phyloP scores from a whole-genome alignment of 345 rosid species.

The Eucalyptus pumila region DNA sequence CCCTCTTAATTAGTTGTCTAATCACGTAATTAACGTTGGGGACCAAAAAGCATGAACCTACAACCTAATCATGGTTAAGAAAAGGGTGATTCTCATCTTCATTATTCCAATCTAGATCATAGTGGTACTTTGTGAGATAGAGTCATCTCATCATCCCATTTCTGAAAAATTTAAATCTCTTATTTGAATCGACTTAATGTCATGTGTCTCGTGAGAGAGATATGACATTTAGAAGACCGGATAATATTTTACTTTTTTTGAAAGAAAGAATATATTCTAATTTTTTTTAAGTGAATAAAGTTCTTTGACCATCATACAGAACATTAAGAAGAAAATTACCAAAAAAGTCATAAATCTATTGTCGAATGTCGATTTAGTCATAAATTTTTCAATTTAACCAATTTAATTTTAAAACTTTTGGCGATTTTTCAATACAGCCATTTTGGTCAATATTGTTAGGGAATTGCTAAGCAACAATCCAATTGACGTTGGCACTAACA shows the following conservation, averaged over 20 bases:
- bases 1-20: neutral
- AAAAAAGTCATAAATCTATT: neutral
- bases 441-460: accelerated
- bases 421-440: neutral
- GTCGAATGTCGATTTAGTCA: neutral
- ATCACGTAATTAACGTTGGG: neutral
- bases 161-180: neutral
- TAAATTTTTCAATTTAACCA: neutral
- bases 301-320: neutral
- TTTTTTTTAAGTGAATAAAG: neutral
- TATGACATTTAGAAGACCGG: neutral
- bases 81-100: neutral
- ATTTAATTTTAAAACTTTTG: neutral
- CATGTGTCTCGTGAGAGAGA: neutral
- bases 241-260: neutral
- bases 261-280: neutral
- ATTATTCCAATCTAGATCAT: neutral
- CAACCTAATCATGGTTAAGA: neutral
- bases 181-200: accelerated
- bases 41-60: neutral
- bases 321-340: neutral
- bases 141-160: neutral
- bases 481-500: accelerated
- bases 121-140: neutral
- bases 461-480: accelerated